Evolutionary conservation across 2,329 filamentous ascomycete genomes (phyloP), one percentile per base, ranked within the genome.

Genomic region (Endoconidiophora polonica): DNA sequence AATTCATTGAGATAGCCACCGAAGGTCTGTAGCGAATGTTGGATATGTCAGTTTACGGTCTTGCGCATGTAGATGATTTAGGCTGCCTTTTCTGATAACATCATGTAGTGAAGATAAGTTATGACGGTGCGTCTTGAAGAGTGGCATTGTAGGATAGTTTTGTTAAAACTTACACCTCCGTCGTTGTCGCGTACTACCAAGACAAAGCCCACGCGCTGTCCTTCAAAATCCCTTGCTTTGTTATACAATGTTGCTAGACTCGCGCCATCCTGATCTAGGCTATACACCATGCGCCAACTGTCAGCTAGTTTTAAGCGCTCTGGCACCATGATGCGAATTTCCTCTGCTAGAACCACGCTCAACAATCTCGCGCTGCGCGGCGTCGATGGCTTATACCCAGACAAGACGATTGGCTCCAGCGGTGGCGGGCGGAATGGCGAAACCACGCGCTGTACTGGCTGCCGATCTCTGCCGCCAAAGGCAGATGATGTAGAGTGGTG

Each of bases 1-100:
- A 83, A 73, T 62, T 98, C 90, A 48, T 86, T 93, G 49, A 96
- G 77, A 63, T 96, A 96, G 48, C 88, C 88, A 60, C 91, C 91
- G 62, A 98, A 98, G 40, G 86, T 74, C 75, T 81, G 55, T 9
- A 22, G 14, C 26, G 36, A 36, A 42, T 14, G 16, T 36, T 46
- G 12, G 16, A 18, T 18, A 18, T 18, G 26, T 46, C 16, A 46
- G 44, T 22, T 24, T 12, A 22, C 18, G 16, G 39, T 18, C 39
- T 7, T 4, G 10, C 39, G 14, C 5, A 18, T 18, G 9, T 23
- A 24, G 24, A 12, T 23, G 23, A 33, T 29, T 37, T n/a, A 48
- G 22, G 16, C 2, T 41, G 36, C 29, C 16, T 41, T 22, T 24
- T 16, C 39, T 18, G 12, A 14, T 16, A 41, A 10, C 24, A 43